A percentile compares a stretch with the other conserved stretches of the same genome.
phyloP scores from a whole-genome alignment of 2,329 filamentous ascomycete species.

The Stemphylium lycopersici region DNA sequence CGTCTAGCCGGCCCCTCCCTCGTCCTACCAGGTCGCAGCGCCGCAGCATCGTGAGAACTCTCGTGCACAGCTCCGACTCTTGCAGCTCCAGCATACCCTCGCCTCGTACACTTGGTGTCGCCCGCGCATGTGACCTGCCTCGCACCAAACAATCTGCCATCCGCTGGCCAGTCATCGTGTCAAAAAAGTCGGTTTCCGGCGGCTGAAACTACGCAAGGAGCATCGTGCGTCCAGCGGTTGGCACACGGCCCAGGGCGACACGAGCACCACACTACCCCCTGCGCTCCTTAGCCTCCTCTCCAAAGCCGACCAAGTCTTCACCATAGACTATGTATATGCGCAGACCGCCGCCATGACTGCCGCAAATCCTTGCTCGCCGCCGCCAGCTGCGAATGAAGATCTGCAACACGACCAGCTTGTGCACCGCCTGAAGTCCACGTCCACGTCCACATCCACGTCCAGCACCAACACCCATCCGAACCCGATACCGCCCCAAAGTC shows the following conservation, averaged over 20 bases:
- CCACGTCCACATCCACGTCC: conserved; percentile 17
- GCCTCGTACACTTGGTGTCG: conserved; percentile 36
- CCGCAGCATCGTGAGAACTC: conserved; percentile 7
- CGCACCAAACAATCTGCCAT: conserved; percentile 29
- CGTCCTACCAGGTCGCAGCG: not conserved
- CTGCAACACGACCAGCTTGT: conserved; percentile 26
- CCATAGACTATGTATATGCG: conserved; percentile 38
- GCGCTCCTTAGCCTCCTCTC: conserved; percentile 19
- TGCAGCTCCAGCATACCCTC: conserved; percentile 10
- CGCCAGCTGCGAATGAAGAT: conserved; percentile 16
- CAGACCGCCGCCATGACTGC: conserved; percentile 37
- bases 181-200: conserved; percentile 25
- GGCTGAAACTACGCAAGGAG: conserved; percentile 46
- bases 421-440: too few species aligned
- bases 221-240: conserved; percentile 33
- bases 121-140: conserved; percentile 21
- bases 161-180: conserved; percentile 30
- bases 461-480: conserved; percentile 15
- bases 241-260: conserved; percentile 27
- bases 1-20: conserved; percentile 6
- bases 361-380: conserved; percentile 22
- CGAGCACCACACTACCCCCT: conserved; percentile 25
- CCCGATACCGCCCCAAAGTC: conserved; percentile 13
- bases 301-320: conserved; percentile 12
- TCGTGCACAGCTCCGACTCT: conserved; percentile 23